Evolutionary conservation across 345 rosid species (phyloP), one percentile per base, ranked within the genome.

Genomic region (Odontarrhena argentea): DNA sequence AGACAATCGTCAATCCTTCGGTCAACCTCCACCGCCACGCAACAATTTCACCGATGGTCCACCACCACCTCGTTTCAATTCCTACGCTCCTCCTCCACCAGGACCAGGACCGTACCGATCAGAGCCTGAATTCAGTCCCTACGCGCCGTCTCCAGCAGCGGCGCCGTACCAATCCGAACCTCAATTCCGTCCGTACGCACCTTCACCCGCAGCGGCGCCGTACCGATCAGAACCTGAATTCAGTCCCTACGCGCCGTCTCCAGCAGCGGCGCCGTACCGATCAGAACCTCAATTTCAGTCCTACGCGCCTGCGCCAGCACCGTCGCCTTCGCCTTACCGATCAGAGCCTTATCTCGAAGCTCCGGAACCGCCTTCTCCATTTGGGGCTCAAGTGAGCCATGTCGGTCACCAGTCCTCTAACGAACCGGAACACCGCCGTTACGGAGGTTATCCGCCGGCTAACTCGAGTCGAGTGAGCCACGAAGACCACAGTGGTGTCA

Each of bases 381-480:
- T 74, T 8, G 73, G 65, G 40, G 73, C 60, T 47, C 85, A 83
- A 7, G 91, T 73, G 75, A 77, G 69, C 3, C 78, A 77, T 67
- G 76, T 82, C 49, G 59, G 63, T 41, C 80, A 76, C 63, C 80
- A 74, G 60, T 13, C 60, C 1, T 55, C 71, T 13, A 62, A 47
- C 55, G 77, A 73, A 49, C 75, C 74, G 35, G 74, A 67, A 0
- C 30, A 67, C 7, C 28, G 61, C 64, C 59, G 54, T 54, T 66
- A 60, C 72, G 61, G 78, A 28, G 51, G 62, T 8, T 14, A 83
- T 55, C 72, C 82, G 46, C 83, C 74, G 59, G 46, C 44, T 30
- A 49, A 63, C 25, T 73, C 76, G 25, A 55, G 15, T 9, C 8
- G 32, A 3, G 53, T 48, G 46, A 73, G 75, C 3, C 35, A 50